Conservation (phyloP, 139 green algal species). For the Raphidocelis subcapitata region DNA sequence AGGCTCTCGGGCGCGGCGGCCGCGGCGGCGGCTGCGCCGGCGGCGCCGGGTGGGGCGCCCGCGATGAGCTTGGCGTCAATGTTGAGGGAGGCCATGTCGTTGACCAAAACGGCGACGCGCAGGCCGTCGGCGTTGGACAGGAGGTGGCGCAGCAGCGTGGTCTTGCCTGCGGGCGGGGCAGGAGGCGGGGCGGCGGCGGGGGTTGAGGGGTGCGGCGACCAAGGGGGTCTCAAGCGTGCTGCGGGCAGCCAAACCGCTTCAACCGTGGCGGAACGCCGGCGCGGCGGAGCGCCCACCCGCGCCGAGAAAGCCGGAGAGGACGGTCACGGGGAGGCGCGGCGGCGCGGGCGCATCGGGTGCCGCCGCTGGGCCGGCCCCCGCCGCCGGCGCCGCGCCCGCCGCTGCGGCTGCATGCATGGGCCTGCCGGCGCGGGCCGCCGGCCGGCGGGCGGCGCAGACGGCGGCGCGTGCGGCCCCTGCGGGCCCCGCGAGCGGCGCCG, state of each 20-base stretch:
- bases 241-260: not conserved
- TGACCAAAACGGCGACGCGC: slow-evolving; percentile 75
- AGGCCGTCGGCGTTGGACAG: slow-evolving; percentile 42
- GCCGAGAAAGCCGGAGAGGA: slow-evolving; percentile 47
- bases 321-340: slow-evolving; percentile 29
- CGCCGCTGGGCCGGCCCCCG: not conserved
- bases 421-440: not conserved
- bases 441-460: not conserved
- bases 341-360: not conserved
- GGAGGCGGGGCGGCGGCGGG: too few relatives aligned
- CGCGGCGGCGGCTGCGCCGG: slow-evolving; percentile 6
- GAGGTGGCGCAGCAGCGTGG: slow-evolving; percentile 80
- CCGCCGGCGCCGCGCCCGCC: not conserved
- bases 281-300: not conserved
- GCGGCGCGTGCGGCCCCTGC: not conserved
- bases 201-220: not conserved
- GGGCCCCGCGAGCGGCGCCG: not conserved
- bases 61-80: slow-evolving; percentile 61
- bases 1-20: slow-evolving; percentile 3
- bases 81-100: slow-evolving; percentile 89
- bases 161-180: slow-evolving; percentile 82
- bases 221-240: too few relatives aligned
- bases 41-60: not conserved
- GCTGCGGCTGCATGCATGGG: not conserved
- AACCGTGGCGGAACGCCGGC: not conserved